Evolutionary conservation across 2,329 filamentous ascomycete species (phyloP), one percentile per base, ranked within the genome.

Genomic region (Trichoderma atroviride): DNA sequence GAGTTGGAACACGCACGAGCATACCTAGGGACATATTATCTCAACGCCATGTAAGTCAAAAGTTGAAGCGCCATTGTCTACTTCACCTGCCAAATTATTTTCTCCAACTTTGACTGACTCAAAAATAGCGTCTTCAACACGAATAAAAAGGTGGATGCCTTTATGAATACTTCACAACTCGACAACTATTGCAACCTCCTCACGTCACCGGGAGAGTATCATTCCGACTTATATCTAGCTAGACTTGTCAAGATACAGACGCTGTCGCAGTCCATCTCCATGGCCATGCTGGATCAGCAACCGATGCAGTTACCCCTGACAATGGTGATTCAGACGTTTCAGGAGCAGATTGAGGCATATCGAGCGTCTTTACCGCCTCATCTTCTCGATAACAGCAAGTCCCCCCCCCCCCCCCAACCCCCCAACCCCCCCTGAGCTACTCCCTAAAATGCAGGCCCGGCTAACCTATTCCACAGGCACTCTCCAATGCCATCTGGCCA

Each of bases 1-100:
- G 76, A 76, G 27, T 71, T 85, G 11, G 83, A 86, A 68, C 75
- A 81, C 57, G 80, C 85, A 76, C 78, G 85, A 56, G 83, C 83
- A 0, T 85, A 83, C 73, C 79, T 80, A 0, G 84, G 83, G 2
- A 83, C 82, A 4, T 87, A 85, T 69, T 86, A 86, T 67, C 72
- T 86, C 4, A 83, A 84, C 35, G 83, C 84, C 7, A 73, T 84
- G 83, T 85, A 70, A 74, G 82, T 77, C 2, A 1, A 35, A 14
- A 4, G 14, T 13, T 16, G 11, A 33, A 5, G 4, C 29, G 5
- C 10, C 2, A 35, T 27, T 29, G 35, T 33, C 52, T 33, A 33
- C 6, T 6, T 55, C 52, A 29, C 6, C 19, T 19, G 2, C 3
- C 13, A 22, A 22, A 6, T 31, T 31, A 10, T 4, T 2, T 16